Percentiles rank a stretch among this genome's conserved stretches.
Conservation (phyloP, 2,329 filamentous ascomycete species). For the Stenocarpella maydis region DNA sequence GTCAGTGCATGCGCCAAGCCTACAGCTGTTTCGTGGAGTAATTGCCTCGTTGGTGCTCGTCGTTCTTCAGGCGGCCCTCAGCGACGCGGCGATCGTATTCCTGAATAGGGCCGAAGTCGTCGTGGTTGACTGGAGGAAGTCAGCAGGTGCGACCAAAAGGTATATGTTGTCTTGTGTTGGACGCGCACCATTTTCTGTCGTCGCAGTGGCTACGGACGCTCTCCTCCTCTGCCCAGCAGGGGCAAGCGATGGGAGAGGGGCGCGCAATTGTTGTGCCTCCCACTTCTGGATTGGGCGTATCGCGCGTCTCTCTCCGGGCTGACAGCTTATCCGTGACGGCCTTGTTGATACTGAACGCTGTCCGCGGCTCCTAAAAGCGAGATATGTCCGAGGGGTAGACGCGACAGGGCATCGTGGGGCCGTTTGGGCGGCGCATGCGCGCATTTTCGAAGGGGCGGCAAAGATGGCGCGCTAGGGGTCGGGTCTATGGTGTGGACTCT, state of each 20-base stretch:
- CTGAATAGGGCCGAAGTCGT: conserved; percentile 74
- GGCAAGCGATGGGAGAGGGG: conserved; percentile 34
- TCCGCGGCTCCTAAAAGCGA: conserved; percentile 4
- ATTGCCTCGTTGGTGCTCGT: conserved; percentile 88
- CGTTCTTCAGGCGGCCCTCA: conserved; percentile 78
- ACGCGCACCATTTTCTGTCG: conserved; percentile 37
- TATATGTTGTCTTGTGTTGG: not conserved
- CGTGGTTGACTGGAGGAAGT: conserved; percentile 39
- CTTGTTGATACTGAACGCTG: conserved; percentile 27
- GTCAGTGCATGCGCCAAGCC: conserved; percentile 32
- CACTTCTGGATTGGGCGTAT: not conserved
- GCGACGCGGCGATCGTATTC: conserved; percentile 89
- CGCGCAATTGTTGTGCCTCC: conserved; percentile 27
- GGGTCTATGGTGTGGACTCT: not conserved
- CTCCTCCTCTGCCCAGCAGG: conserved; percentile 35
- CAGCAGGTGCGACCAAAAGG: not conserved
- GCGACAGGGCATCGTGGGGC: conserved; percentile 22
- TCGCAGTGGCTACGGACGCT: conserved; percentile 37
- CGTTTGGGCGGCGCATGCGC: conserved; percentile 29
- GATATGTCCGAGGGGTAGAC: conserved; percentile 20
- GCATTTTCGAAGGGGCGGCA: conserved; percentile 26
- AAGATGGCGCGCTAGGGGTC: not conserved
- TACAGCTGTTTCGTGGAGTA: not conserved
- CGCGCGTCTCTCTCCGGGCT: not conserved
- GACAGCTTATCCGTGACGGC: conserved; percentile 21